A percentile compares a stretch with the other conserved stretches of the same genome.
Evolutionary conservation across 2,329 filamentous ascomycete species (phyloP).

Genomic region (Didymella segeticola): DNA sequence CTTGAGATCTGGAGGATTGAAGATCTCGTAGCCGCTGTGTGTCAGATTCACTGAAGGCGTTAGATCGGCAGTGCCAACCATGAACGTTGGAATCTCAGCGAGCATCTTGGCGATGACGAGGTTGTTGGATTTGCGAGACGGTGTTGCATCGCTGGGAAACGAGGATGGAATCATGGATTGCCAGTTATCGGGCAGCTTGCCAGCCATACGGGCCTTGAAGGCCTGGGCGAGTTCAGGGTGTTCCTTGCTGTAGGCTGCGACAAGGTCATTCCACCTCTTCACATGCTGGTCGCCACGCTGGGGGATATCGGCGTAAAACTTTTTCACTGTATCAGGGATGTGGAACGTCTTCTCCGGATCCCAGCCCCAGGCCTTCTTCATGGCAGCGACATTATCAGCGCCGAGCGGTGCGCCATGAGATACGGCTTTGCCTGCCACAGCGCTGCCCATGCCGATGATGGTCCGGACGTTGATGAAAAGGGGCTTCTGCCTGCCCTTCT

Average conservation of each 20-base stretch:
- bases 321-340: conserved; percentile 53
- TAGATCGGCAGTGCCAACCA: conserved; percentile 70
- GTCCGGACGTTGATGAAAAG: conserved; percentile 64
- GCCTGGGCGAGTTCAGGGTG: conserved; percentile 58
- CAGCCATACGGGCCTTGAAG: conserved; percentile 57
- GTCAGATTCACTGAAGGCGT: conserved; percentile 61
- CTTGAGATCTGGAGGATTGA: conserved; percentile 49
- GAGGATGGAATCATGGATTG: conserved; percentile 57
- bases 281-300: conserved; percentile 57
- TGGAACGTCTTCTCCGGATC: conserved; percentile 56
- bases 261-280: conserved; percentile 56
- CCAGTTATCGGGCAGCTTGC: conserved; percentile 59
- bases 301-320: conserved; percentile 60
- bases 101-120: conserved; percentile 60
- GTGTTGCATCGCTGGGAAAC: conserved; percentile 56
- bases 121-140: conserved; percentile 60
- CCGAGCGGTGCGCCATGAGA: conserved; percentile 66
- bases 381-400: conserved; percentile 57
- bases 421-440: conserved; percentile 54
- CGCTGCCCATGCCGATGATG: conserved; percentile 59
- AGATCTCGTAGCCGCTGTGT: conserved; percentile 58
- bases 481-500: conserved; percentile 56
- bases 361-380: conserved; percentile 59
- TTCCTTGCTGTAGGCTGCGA: conserved; percentile 52
- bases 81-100: conserved; percentile 90